Evolutionary conservation across 768 basidiomycete genomes (phyloP).

Genomic region (Candolleomyces aberdarensis): DNA sequence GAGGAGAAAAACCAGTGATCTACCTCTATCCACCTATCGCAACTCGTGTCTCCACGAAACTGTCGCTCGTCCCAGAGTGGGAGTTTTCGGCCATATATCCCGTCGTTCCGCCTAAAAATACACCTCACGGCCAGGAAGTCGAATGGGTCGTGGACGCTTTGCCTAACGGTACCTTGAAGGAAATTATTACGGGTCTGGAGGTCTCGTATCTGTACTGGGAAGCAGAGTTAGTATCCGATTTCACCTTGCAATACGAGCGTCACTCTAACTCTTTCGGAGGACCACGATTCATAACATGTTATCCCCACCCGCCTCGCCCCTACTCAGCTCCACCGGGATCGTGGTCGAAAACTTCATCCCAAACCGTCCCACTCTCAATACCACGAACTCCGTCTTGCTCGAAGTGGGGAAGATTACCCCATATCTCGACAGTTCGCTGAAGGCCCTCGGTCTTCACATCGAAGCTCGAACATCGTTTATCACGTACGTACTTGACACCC

Average conservation of each 20-base stretch:
- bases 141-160: conserved; percentile 32
- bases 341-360: conserved; percentile 1
- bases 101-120: conserved; percentile 21
- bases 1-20: conserved; percentile 30
- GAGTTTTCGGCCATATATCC: conserved; percentile 34
- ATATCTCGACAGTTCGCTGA: conserved; percentile 34
- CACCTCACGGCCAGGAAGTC: conserved; percentile 16
- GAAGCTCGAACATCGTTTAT: conserved; percentile 47
- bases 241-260: neutral
- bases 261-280: neutral
- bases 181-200: conserved; percentile 22
- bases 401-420: conserved; percentile 22
- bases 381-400: conserved; percentile 29
- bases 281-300: neutral
- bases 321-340: neutral
- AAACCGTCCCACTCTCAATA: conserved; percentile 11
- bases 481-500: conserved; percentile 25
- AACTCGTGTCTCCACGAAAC: conserved; percentile 22
- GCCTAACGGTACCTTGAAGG: conserved; percentile 26
- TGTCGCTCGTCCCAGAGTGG: conserved; percentile 32
- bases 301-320: conserved; percentile 4
- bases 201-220: conserved; percentile 39
- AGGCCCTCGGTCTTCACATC: conserved; percentile 34
- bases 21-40: conserved; percentile 31
- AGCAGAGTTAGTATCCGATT: conserved; percentile 22